These are phyloP conservation scores for Fragaria vesca DNA, from an alignment of 306 rosid genomes.

Conservation along the genomic window DNA sequence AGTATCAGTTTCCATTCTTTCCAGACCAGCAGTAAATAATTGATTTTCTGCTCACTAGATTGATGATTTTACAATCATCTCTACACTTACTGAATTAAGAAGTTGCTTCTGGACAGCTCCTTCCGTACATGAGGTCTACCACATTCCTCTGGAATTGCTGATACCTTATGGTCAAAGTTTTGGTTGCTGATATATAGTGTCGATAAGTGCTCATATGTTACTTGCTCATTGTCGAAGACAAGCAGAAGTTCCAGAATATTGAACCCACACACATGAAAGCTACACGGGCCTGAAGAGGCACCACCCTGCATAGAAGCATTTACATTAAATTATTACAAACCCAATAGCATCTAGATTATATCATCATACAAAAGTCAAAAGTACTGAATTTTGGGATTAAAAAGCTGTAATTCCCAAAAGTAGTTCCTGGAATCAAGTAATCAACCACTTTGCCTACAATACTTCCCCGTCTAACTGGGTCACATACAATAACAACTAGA, in stretches of 20 bases:
- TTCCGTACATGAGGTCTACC: background rate
- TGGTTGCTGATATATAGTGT: conserved; percentile 14
- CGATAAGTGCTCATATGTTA: conserved; percentile 27
- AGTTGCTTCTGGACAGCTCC: background rate
- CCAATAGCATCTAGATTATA: conserved; percentile 19
- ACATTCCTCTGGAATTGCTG: background rate
- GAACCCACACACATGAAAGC: conserved; percentile 90
- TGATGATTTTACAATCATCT: background rate
- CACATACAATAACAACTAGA: background rate
- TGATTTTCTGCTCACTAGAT: background rate
- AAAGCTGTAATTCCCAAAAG: background rate
- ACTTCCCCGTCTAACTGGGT: background rate
- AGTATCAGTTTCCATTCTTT: background rate
- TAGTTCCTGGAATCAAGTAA: background rate
- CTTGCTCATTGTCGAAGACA: conserved; percentile 90
- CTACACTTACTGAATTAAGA: background rate
- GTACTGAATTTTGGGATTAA: background rate
- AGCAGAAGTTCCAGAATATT: conserved; percentile 84
- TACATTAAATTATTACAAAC: conserved; percentile 2
- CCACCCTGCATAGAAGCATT: conserved; percentile 58
- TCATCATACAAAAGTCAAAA: conserved; percentile 5
- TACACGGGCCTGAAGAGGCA: conserved; percentile 94
- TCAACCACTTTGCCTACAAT: background rate
- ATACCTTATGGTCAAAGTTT: conserved; percentile 36
- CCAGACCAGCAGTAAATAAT: background rate